Percentiles rank a stretch among this genome's conserved stretches.
phyloP scores from a whole-genome alignment of 768 basidiomycete genomes.

The Kwoniella sp. region DNA sequence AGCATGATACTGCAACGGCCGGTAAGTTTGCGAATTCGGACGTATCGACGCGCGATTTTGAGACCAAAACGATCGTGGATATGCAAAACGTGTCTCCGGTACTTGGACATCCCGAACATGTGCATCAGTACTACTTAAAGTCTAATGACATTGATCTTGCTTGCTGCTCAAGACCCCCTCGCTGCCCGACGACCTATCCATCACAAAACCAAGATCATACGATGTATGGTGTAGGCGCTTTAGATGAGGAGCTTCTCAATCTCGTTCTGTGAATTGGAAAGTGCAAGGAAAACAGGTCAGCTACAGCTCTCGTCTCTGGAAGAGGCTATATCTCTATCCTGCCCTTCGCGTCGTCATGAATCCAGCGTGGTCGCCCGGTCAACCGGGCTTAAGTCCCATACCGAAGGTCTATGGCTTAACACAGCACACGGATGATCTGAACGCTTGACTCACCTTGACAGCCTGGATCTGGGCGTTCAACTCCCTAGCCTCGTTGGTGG shows the following conservation, averaged over 20 bases:
- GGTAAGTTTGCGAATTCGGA: no score
- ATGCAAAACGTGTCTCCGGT: no score
- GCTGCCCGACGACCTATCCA: neutral
- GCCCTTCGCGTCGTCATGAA: neutral
- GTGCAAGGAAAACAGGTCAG: slow-evolving; percentile 1
- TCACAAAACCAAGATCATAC: neutral
- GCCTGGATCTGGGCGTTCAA: slow-evolving; percentile 83
- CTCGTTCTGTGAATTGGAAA: slow-evolving; percentile 48
- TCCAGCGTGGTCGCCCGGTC: neutral
- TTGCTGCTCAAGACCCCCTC: no score
- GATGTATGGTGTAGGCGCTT: slow-evolving; percentile 18
- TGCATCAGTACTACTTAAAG: slow-evolving; percentile 23
- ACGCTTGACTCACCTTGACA: slow-evolving; percentile 64
- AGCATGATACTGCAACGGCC: no score
- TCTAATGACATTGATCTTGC: slow-evolving; percentile 14
- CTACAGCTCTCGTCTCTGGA: neutral
- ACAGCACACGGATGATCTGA: neutral
- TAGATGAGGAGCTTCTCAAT: slow-evolving; percentile 59
- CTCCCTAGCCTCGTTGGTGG: slow-evolving; percentile 93
- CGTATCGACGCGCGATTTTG: no score
- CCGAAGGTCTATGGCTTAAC: neutral
- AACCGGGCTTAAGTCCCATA: neutral
- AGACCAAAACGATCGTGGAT: no score
- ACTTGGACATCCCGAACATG: neutral
- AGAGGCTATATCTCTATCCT: neutral